These are phyloP conservation scores for Gossypium anomalum DNA, from an alignment of 345 rosid genomes.

Conservation along the genomic window DNA sequence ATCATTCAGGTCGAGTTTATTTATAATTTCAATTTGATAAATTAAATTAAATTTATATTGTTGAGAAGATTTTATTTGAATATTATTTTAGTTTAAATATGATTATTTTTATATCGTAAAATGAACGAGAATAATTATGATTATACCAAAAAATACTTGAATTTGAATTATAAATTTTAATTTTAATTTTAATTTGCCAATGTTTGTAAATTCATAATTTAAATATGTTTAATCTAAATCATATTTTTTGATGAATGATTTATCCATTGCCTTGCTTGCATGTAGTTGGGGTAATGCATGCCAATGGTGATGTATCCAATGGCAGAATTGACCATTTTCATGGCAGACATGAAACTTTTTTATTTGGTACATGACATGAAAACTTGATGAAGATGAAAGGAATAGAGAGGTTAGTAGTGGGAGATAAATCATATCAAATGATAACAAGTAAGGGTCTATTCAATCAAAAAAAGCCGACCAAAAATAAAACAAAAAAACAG, in stretches of 20 bases:
- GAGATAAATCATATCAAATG: slow-evolving; percentile 26
- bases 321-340: background rate
- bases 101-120: too few species aligned
- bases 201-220: too few species aligned
- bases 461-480: background rate
- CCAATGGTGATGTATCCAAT: background rate
- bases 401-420: slow-evolving; percentile 19
- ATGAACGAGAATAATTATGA: too few species aligned
- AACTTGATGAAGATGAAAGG: background rate
- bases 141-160: too few species aligned
- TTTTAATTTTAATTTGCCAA: too few species aligned
- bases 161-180: too few species aligned
- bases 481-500: background rate
- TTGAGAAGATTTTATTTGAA: too few species aligned
- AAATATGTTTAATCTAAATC: too few species aligned
- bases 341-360: background rate
- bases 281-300: background rate
- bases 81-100: too few species aligned
- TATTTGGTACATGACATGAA: background rate
- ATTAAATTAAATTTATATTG: background rate
- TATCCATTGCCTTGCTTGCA: background rate
- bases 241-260: background rate
- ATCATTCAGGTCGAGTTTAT: background rate
- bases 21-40: background rate
- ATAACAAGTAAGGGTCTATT: slow-evolving; percentile 18